These are phyloP conservation scores for Trichoderma guizhouense DNA, from an alignment of 2,329 filamentous ascomycete species.

Conservation along the genomic window DNA sequence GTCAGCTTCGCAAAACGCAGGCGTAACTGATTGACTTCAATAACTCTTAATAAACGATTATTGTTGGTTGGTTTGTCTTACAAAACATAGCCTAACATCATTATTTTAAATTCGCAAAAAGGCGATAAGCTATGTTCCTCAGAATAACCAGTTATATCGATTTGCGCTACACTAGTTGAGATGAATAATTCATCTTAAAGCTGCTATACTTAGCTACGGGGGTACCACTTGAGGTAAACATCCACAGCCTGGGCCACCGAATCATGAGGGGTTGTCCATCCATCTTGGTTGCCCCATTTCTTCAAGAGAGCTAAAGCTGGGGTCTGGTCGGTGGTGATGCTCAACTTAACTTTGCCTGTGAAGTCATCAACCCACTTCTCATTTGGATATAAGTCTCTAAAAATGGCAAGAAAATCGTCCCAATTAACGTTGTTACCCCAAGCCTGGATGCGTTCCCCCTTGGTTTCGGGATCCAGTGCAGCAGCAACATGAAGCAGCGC, in stretches of 20 bases:
- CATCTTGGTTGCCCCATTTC: background rate
- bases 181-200: background rate
- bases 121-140: too few species aligned
- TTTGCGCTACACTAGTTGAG: background rate
- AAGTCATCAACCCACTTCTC: slow-evolving; percentile 19
- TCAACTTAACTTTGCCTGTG: background rate
- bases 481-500: slow-evolving; percentile 31
- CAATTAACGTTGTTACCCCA: slow-evolving; percentile 27
- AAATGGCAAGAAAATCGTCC: slow-evolving; percentile 30
- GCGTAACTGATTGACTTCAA: background rate
- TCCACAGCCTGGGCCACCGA: background rate
- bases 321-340: background rate
- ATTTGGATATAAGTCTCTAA: slow-evolving; percentile 26
- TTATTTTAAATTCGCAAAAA: background rate
- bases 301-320: background rate
- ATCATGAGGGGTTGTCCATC: background rate
- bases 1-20: background rate
- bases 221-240: background rate
- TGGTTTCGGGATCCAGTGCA: slow-evolving; percentile 26
- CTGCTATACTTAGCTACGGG: background rate
- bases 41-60: background rate
- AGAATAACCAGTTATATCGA: background rate
- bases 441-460: slow-evolving; percentile 27
- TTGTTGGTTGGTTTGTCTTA: background rate
- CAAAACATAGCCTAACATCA: background rate